A percentile compares a stretch with the other conserved stretches of the same genome.
Evolutionary conservation across 1,139 yeast genomes (phyloP).

Genomic region (Candida mesenterica): DNA sequence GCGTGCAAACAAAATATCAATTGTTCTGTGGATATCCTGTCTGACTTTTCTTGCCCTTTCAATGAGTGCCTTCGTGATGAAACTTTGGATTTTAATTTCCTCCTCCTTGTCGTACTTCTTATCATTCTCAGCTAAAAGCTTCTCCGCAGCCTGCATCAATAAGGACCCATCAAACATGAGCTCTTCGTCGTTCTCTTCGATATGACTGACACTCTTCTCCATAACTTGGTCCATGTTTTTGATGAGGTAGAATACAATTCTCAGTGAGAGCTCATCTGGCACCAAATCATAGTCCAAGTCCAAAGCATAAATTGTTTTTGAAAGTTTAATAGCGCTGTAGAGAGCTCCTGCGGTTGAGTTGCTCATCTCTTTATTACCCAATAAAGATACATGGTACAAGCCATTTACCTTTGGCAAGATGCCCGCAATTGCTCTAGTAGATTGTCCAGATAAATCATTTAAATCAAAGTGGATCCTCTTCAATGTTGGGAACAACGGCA

Average conservation of each 20-base stretch:
- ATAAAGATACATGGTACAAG: conserved; percentile 73
- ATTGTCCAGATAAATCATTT: conserved; percentile 61
- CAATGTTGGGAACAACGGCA: conserved; percentile 65
- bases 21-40: conserved; percentile 40
- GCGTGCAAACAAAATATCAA: conserved; percentile 38
- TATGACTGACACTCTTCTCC: conserved; percentile 19
- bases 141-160: conserved; percentile 26
- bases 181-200: conserved; percentile 25
- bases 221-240: conserved; percentile 71
- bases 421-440: conserved; percentile 66
- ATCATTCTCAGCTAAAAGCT: conserved; percentile 23
- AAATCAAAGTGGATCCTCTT: conserved; percentile 77
- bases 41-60: conserved; percentile 44
- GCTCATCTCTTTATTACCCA: conserved; percentile 59
- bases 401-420: conserved; percentile 66
- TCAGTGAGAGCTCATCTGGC: conserved; percentile 68
- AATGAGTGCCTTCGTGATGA: conserved; percentile 42
- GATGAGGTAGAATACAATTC: conserved; percentile 80
- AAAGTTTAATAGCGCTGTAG: conserved; percentile 67
- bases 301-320: conserved; percentile 62
- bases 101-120: conserved; percentile 27
- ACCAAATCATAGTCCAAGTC: conserved; percentile 71
- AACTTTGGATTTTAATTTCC: conserved; percentile 38
- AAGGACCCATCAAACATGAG: conserved; percentile 49
- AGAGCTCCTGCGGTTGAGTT: conserved; percentile 63